phyloP scores from a whole-genome alignment of 164 flowering plant genomes.

The Liquidambar formosana region DNA sequence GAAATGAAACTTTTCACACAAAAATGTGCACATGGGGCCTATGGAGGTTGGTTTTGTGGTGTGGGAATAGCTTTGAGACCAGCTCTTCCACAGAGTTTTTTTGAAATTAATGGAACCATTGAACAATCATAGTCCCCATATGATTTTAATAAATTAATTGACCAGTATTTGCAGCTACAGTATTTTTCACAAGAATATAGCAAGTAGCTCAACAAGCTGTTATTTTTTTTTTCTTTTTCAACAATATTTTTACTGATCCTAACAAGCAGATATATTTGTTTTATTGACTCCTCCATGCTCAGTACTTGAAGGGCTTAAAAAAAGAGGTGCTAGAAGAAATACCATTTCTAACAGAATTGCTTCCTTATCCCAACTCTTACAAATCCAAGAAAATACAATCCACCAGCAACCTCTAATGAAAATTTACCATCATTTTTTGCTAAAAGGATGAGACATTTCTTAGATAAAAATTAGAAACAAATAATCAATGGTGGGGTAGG shows the following conservation, averaged over 20 bases:
- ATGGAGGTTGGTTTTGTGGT: no score
- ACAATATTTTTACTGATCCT: not conserved
- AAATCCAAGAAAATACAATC: no score
- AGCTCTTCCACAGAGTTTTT: no score
- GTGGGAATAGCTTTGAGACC: no score
- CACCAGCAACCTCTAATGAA: no score
- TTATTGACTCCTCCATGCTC: conserved; percentile 19
- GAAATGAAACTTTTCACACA: no score
- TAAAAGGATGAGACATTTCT: no score
- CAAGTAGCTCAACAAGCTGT: not conserved
- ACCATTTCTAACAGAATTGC: conserved; percentile 52
- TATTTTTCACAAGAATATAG: not conserved
- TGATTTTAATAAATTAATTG: not conserved
- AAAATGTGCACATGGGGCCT: no score
- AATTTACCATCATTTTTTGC: no score
- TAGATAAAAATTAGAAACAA: no score
- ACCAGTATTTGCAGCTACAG: conserved; percentile 1
- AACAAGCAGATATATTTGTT: conserved; percentile 15
- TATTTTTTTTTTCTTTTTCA: not conserved
- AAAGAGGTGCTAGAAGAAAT: conserved; percentile 61
- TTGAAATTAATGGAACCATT: not conserved
- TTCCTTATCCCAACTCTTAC: no score
- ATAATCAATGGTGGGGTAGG: no score
- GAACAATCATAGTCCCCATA: not conserved
- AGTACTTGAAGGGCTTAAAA: conserved; percentile 58